These are phyloP conservation scores for Saccharomycopsis amapae DNA, from an alignment of 805 yeast genomes.

Conservation along the genomic window DNA sequence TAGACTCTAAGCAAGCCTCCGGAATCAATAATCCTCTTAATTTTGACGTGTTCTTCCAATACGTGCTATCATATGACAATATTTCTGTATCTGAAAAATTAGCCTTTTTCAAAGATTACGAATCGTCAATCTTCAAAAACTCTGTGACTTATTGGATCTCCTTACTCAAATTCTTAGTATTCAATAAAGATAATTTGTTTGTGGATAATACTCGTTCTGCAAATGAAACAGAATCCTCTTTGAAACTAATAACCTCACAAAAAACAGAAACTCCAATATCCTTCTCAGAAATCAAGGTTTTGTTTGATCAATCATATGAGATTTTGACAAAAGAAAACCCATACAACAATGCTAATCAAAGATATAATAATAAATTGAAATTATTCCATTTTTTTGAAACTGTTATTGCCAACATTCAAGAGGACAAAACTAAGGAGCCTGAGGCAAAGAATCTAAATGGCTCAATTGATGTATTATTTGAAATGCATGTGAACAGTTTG, in stretches of 20 bases:
- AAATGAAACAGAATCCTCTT: too few relatives aligned
- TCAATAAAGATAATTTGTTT: conserved; percentile 5
- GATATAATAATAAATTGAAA: neutral
- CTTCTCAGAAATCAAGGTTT: too few relatives aligned
- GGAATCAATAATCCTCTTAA: neutral
- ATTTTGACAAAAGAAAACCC: too few relatives aligned
- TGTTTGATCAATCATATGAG: too few relatives aligned
- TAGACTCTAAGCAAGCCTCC: neutral
- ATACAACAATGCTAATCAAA: too few relatives aligned
- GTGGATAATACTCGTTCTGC: too few relatives aligned
- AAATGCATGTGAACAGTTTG: too few relatives aligned
- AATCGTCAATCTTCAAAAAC: conserved; percentile 22
- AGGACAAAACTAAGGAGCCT: too few relatives aligned
- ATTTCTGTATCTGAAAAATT: conserved; percentile 28
- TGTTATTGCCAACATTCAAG: neutral
- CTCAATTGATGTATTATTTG: neutral
- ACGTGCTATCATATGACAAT: conserved; percentile 33
- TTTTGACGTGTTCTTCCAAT: conserved; percentile 28
- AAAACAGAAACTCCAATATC: too few relatives aligned
- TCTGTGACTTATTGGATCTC: conserved; percentile 22
- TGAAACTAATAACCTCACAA: too few relatives aligned
- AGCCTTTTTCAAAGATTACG: conserved; percentile 28
- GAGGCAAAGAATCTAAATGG: neutral
- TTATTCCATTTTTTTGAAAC: neutral
- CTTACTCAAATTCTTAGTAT: conserved; percentile 13